Evolutionary conservation across 208 protist species (phyloP).

Genomic region (Wallacemonas sp.): DNA sequence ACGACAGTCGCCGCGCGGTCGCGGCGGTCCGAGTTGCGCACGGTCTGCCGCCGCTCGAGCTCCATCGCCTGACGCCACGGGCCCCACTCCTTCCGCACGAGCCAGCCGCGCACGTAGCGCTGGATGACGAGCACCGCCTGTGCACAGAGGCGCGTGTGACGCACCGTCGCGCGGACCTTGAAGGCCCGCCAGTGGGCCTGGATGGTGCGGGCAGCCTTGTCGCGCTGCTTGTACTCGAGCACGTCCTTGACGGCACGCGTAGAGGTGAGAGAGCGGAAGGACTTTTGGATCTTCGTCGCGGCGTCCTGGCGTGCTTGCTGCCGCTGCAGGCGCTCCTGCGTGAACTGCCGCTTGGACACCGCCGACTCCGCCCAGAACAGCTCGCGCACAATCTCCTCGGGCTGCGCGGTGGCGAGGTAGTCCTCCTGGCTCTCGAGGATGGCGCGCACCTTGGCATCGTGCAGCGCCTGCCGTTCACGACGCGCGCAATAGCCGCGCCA

Average conservation of each 20-base stretch:
- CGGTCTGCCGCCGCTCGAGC: constrained; percentile 31
- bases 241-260: constrained; percentile 26
- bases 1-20: constrained; percentile 66
- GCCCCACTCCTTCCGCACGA: constrained; percentile 60
- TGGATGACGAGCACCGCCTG: constrained; percentile 67
- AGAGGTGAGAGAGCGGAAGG: constrained; percentile 40
- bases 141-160: constrained; percentile 30
- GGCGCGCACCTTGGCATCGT: constrained; percentile 38
- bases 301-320: constrained; percentile 26
- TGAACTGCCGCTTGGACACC: constrained; percentile 36
- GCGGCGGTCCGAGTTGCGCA: constrained; percentile 43
- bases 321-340: constrained; percentile 35
- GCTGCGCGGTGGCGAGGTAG: constrained; percentile 46
- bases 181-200: constrained; percentile 61
- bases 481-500: constrained; percentile 53
- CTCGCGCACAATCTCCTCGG: constrained; percentile 71
- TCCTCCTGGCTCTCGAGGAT: constrained; percentile 55
- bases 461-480: constrained; percentile 24
- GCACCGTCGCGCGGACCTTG: constrained; percentile 28
- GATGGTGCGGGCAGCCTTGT: constrained; percentile 45
- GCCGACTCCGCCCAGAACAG: constrained; percentile 86
- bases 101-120: constrained; percentile 61
- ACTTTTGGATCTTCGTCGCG: constrained; percentile 59
- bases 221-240: constrained; percentile 10
- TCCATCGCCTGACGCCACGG: constrained; percentile 32